Base-by-base conservation (phyloP, 176 grass and related monocot genomes). In the Ampelocalamus luodianensis region DNA sequence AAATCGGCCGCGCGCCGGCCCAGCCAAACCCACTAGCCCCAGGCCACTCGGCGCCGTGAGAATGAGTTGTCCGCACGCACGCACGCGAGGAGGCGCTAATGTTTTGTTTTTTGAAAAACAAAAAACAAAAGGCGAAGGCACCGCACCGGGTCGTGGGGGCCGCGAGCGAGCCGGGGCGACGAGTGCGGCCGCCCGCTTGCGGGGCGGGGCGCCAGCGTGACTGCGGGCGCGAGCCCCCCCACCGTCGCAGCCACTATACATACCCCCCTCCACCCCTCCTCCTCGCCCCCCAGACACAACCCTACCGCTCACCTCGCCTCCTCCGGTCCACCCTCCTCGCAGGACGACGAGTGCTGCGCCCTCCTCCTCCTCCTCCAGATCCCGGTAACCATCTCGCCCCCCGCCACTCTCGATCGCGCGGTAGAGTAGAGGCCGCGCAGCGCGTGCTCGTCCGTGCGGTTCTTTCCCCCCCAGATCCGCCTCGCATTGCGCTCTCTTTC, bases 71-170 rank as follows among this genome's bases (percentile, higher is more conserved):
- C 22, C 8, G 78, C 78, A 80, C 63, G 78, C 78, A 80, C 63
- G 78, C 61, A 80, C 44, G 62, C 13, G 11, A 61, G 5, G 32
- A 34, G 32, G 32, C 32, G 24, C 61, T 15, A 29, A 4, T 6
- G 62, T 34, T 32, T 65, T n/a, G n/a, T n/a, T 34, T 7, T 2
- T 0, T 1, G 8, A 9, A 23, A 58, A 58, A 58, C 27, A 3
- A 32, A 65, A 3, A 0, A 3, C 1, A 16, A 16, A 15, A 20
- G 7, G 54, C 20, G 4, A 23, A 12, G n/a, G 26, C 73, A 58
- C n/a, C 45, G 16, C 79, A 70, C 83, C 88, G 78, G 77, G 88
- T 89, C 82, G 77, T 72, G 85, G 76, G 76, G 80, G 65, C 80
- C 80, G 34, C 5, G 46, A 62, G 78, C 65, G 13, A 60, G 22